These are phyloP conservation scores for Coniosporium apollinis DNA, from an alignment of 495 filamentous ascomycete species.

Conservation along the genomic window DNA sequence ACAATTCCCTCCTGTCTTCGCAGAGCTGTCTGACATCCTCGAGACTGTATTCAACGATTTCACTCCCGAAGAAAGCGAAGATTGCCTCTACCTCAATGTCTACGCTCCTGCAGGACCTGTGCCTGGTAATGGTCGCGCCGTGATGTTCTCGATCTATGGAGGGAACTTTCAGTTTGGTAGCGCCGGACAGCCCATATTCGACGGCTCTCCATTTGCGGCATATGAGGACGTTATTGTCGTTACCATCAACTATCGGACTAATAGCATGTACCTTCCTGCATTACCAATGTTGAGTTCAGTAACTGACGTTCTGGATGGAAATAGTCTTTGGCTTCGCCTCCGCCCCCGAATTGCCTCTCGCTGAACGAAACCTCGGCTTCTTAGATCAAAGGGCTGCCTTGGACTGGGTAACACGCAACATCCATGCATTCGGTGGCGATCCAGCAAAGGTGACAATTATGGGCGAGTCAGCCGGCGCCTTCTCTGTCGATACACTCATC, in stretches of 20 bases:
- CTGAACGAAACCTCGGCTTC: slow-evolving; percentile 15
- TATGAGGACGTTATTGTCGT: slow-evolving; percentile 17
- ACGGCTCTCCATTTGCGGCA: slow-evolving; percentile 13
- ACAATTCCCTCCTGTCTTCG: slow-evolving; percentile 16
- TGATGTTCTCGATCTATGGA: slow-evolving; percentile 23
- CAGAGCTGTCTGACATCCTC: slow-evolving; percentile 8
- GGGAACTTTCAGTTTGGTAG: slow-evolving; percentile 16
- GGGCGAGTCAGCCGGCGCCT: slow-evolving; percentile 13
- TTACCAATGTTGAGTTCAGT: no score
- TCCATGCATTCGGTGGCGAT: slow-evolving; percentile 16
- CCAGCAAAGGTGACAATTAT: slow-evolving; percentile 15
- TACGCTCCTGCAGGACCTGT: slow-evolving; percentile 17
- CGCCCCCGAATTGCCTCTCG: slow-evolving; percentile 8
- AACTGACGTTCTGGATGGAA: no score
- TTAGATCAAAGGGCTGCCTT: slow-evolving; percentile 18
- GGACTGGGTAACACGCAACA: slow-evolving; percentile 17
- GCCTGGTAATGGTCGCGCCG: slow-evolving; percentile 11
- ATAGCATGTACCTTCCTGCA: slow-evolving; percentile 5
- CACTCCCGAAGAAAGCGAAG: slow-evolving; percentile 21
- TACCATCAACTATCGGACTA: slow-evolving; percentile 16
- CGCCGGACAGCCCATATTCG: slow-evolving; percentile 13
- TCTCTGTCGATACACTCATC: slow-evolving; percentile 11
- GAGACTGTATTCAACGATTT: slow-evolving; percentile 19
- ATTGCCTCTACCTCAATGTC: slow-evolving; percentile 26
- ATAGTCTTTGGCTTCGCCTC: slow-evolving; percentile 19